Evolutionary conservation across 495 filamentous ascomycete genomes (phyloP), one percentile per base, ranked within the genome.

Genomic region (Cenococcum geophilum): DNA sequence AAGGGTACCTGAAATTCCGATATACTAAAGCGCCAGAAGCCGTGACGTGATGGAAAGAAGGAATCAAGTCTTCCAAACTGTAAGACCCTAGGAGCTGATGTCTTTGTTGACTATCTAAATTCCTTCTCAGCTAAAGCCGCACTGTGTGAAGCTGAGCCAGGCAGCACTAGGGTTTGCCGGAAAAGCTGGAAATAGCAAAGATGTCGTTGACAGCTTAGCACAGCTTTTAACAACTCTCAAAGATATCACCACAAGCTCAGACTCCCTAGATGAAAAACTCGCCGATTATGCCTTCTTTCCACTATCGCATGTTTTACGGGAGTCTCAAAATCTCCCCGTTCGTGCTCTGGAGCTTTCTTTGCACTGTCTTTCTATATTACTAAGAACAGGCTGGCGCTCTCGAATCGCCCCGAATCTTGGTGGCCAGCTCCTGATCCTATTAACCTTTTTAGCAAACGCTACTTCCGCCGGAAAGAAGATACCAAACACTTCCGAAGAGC

Each of bases 211-310:
- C 43, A 78, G 80, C 23, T 76, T 87, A 23, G 76, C 82, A 27
- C 70, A 77, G 0, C 75, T 95, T 3, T 75, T 77, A 45, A 59
- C 65, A 14, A 67, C 80, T 20, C 74, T 95, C 23, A 72, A 78
- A 5, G 70, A 75, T 36, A 77, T 87, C 65, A 75, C 77, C 40
- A 69, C 61, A 49, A 74, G 76, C 51, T 76, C 80, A 36, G 73
- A 76, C 18, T 75, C 79, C 0, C 76, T 97, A 11, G 89, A 96
- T 70, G 78, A 83, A 55, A 91, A 89, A 72, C 76, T 97, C 25
- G 93, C 91, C 8, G 90, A 97, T 72, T 99, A 96, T 76, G 82
- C 87, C 65, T 97, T 97, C 78, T 93, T 96, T 66, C 93, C 93
- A 0, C 75, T 99, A 0, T 89, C 89, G 1, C 87, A 95, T 62